phyloP scores from a whole-genome alignment of 331 rosid genomes.

The Ulmus americana region DNA sequence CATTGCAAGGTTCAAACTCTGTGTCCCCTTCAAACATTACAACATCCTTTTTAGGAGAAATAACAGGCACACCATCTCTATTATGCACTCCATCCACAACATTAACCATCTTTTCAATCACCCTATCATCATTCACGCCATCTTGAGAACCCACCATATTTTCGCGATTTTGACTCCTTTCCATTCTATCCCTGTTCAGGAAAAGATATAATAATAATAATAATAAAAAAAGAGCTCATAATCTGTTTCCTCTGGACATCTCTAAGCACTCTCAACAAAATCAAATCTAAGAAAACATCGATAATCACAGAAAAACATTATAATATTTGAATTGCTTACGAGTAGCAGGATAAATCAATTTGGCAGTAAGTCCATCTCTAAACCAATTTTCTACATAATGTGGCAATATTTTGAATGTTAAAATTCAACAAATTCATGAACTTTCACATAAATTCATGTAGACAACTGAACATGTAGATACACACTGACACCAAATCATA shows the following conservation, averaged over 20 bases:
- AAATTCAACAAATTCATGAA: no score
- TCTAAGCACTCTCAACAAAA: background rate
- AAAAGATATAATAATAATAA: background rate
- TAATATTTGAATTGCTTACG: no score
- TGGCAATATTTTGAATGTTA: no score
- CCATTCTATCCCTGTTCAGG: conserved; percentile 19
- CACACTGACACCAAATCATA: background rate
- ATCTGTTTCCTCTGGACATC: background rate
- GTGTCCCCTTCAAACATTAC: conserved; percentile 35
- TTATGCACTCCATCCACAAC: conserved; percentile 31
- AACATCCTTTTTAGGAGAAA: conserved; percentile 29
- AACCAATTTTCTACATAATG: no score
- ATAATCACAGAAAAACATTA: no score
- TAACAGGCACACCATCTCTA: conserved; percentile 22
- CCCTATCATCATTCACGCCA: conserved; percentile 13
- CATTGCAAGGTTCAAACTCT: conserved; percentile 37
- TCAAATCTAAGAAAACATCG: background rate
- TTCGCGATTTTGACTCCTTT: conserved; percentile 11
- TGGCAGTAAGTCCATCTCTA: no score
- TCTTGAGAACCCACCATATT: conserved; percentile 22
- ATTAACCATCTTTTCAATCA: conserved; percentile 25
- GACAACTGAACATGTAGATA: no score
- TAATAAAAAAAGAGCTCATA: background rate
- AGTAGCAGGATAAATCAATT: no score
- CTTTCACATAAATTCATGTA: no score